Evolutionary conservation across 2,329 filamentous ascomycete genomes (phyloP), one percentile per base, ranked within the genome.

Genomic region (Aspergillus ruber): DNA sequence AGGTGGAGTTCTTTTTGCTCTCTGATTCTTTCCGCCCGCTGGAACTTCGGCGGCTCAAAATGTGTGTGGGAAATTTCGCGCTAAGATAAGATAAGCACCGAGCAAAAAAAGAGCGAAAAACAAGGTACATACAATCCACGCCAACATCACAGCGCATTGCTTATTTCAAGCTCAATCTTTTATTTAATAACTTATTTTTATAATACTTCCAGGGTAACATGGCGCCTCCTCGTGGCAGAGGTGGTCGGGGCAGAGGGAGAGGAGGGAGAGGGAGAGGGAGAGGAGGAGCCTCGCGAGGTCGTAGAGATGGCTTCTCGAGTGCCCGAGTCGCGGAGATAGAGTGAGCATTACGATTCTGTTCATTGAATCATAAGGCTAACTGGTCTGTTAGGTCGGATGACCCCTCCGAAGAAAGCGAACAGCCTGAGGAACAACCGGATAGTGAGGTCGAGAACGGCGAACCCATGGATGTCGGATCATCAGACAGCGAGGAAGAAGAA

Each of bases 1-100:
- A 57, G 58, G 57, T 63, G 62, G 59, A 58, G 58, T 56, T 56
- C 56, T 57, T 57, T 62, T 58, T 58, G 53, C 53, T 55, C 56
- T 54, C 56, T 53, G 57, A 61, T 59, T 64, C 61, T 53, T 58
- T 61, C 55, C 56, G 55, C 56, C 58, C 43, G 47, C 49, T 56
- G 50, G 44, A 47, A 44, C 43, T 50, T 56, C 56, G 53, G 61
- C 56, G 57, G 57, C 57, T 58, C 59, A 59, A 64, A 65, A 64
- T 69, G 64, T 70, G 66, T 71, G 68, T 70, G 67, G 60, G 62
- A 70, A 70, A 67, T 71, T 71, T 69, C 66, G 64, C 70, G 69
- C 70, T 72, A 72, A 72, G 69, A 72, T 72, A 72, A 72, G 68
- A 70, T 71, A 70, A 69, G 23, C 21, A 41, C 32, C 38, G 20